Conservation (phyloP, 1,284 basidiomycete species). For the Microbotryum lychnidis-dioicae region DNA sequence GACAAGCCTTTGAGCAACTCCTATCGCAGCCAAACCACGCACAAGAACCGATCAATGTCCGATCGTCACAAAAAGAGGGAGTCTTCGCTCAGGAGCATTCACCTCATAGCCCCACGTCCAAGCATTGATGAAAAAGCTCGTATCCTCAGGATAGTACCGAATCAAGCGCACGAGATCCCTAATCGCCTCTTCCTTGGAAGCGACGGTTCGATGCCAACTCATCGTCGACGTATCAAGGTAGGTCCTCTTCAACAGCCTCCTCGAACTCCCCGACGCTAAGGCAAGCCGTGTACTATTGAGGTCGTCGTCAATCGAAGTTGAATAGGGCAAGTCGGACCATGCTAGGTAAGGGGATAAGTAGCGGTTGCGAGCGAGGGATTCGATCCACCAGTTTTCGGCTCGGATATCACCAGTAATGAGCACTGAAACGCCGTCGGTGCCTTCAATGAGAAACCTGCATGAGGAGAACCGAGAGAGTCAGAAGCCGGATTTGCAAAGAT, state of each 20-base stretch:
- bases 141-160: slow-evolving; percentile 54
- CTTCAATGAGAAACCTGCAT: slow-evolving; percentile 76
- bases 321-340: slow-evolving; percentile 8
- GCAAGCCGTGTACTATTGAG: not conserved
- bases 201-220: slow-evolving; percentile 58
- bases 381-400: slow-evolving; percentile 69
- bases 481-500: not conserved
- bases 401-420: slow-evolving; percentile 90
- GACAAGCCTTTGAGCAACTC: slow-evolving; percentile 69
- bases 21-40: slow-evolving; percentile 50
- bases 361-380: slow-evolving; percentile 58
- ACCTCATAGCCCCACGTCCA: slow-evolving; percentile 75
- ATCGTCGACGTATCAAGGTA: slow-evolving; percentile 29
- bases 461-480: too few species aligned
- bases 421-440: slow-evolving; percentile 47
- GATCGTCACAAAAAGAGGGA: not conserved
- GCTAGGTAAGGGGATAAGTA: slow-evolving; percentile 62
- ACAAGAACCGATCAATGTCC: too few species aligned
- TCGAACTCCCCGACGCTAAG: not conserved
- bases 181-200: slow-evolving; percentile 55
- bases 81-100: slow-evolving; percentile 7
- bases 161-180: slow-evolving; percentile 61
- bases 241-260: not conserved
- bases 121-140: slow-evolving; percentile 74
- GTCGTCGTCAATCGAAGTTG: not conserved